Evolutionary conservation across 371 early-diverging fungal genomes (phyloP).

Genomic region (Zychaea mexicana): DNA sequence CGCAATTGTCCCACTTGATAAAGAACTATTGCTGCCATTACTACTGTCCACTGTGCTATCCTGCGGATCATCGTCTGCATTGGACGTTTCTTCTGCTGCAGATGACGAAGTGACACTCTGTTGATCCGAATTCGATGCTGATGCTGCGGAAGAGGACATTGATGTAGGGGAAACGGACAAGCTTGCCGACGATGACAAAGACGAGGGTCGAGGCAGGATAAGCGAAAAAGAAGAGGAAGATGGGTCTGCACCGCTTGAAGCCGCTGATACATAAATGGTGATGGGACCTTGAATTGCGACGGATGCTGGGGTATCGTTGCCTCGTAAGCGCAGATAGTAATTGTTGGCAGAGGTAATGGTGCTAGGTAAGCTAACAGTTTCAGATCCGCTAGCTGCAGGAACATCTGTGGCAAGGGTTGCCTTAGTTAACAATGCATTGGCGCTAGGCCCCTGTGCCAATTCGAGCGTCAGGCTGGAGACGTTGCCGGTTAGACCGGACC

Average conservation of each 20-base stretch:
- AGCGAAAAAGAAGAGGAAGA: neutral
- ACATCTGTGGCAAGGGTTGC: conserved; percentile 1
- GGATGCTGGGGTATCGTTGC: neutral
- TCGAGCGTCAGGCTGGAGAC: neutral
- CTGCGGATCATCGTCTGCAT: neutral
- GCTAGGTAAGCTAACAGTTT: neutral
- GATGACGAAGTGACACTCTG: neutral
- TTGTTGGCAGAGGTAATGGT: conserved; percentile 5
- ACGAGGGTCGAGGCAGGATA: neutral
- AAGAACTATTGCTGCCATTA: neutral
- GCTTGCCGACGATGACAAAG: too few species aligned
- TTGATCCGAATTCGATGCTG: neutral
- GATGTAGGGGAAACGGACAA: too few species aligned
- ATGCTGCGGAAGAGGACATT: neutral
- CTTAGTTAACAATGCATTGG: neutral
- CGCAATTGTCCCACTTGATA: conserved; percentile 10
- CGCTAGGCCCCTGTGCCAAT: conserved; percentile 1
- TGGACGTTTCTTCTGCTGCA: neutral
- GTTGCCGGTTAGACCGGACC: conserved; percentile 6
- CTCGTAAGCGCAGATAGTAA: conserved; percentile 5
- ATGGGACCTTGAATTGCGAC: conserved; percentile 10
- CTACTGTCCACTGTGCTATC: neutral
- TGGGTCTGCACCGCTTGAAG: neutral
- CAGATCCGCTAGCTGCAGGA: conserved; percentile 4
- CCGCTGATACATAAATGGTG: neutral